Conservation (phyloP, 257 asterid species). For the Solanum microdontum region DNA sequence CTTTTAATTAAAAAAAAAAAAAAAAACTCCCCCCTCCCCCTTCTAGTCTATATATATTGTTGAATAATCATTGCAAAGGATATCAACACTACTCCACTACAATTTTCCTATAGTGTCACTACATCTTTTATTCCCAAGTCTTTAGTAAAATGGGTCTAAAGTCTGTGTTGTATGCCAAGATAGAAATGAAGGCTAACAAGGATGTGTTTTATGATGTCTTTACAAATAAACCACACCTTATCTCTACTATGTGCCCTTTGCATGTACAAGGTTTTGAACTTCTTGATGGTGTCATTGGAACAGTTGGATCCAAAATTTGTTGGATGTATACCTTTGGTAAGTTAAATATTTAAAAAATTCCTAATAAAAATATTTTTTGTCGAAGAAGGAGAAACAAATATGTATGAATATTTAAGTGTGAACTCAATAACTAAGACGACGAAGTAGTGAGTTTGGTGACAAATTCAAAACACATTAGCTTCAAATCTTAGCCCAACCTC, state of each 20-base stretch:
- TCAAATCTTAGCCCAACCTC: background rate
- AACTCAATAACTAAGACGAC: background rate
- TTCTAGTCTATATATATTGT: background rate
- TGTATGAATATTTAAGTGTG: background rate
- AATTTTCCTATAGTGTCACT: background rate
- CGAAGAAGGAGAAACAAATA: background rate
- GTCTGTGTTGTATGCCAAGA: background rate
- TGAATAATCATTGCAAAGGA: background rate
- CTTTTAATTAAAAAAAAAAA: background rate
- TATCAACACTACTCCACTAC: background rate
- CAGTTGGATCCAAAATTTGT: background rate
- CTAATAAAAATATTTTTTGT: background rate
- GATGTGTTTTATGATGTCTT: slow-evolving; percentile 2
- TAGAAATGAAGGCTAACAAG: background rate
- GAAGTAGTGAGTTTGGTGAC: background rate
- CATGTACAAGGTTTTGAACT: slow-evolving; percentile 5
- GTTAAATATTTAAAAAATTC: background rate
- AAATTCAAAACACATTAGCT: background rate
- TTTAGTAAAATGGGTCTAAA: background rate
- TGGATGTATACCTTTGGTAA: slow-evolving; percentile 12
- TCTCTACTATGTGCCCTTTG: background rate
- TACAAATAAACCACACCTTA: slow-evolving; percentile 2
- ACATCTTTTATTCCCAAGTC: background rate
- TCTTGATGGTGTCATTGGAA: slow-evolving; percentile 5
- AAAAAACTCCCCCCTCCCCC: background rate